Evolutionary conservation across 345 rosid species (phyloP), one percentile per base, ranked within the genome.

Genomic region (Salix arbutifolia): DNA sequence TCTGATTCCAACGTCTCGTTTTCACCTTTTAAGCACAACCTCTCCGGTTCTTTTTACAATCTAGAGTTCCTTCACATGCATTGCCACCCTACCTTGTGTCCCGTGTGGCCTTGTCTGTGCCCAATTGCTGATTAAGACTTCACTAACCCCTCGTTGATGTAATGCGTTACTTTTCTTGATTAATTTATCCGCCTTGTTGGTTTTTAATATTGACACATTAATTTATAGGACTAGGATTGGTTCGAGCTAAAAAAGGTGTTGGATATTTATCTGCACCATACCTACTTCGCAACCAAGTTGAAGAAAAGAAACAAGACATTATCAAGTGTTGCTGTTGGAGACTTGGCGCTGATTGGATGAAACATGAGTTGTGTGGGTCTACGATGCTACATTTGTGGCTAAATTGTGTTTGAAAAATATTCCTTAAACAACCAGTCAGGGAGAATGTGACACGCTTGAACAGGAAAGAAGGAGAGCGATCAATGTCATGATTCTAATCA

Each of bases 121-220:
- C 2, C 35, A 70, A 58, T 5, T 31, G 70, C 53, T 64, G 74
- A 77, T 65, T 16, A 77, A 65, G 78, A 74, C 80, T 64, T 65
- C 73, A 65, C 72, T 53, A 40, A 52, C 11, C 68, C 52, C 17
- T 18, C 19, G 6, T 42, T 42, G 52, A 46, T 46, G 75, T 71
- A 48, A 65, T 8, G 71, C 33, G 66, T 48, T 6, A 76, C 28
- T 61, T 52, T 40, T 40, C 53, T 61, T 40, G 28, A 61, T 61
- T 18, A 25, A 25, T 61, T 26, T 8, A 48, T 8, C 61, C 33
- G 10, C 33, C 38, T 16, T 4, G 2, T 3, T 17, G 38, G 62
- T n/a, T n/a, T 58, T 56, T 4, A 3, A 56, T n/a, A 56, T 56
- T 9, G 13, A 8, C 21, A 50, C 58, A 18, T 42, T 42, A 42